These are phyloP conservation scores for Penicillium soppii DNA, from an alignment of 495 filamentous ascomycete genomes.

Conservation along the genomic window DNA sequence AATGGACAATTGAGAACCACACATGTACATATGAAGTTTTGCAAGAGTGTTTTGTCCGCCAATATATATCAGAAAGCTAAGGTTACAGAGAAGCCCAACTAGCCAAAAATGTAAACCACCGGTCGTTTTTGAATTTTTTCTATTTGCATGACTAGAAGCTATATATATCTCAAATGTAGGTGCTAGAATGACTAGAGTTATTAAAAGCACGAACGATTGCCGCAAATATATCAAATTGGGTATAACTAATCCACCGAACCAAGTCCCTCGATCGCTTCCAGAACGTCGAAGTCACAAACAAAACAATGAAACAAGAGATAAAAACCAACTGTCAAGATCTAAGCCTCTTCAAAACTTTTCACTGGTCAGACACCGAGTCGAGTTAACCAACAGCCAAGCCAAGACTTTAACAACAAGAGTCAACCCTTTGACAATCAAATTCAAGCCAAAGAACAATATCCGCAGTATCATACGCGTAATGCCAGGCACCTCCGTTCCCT, in stretches of 20 bases:
- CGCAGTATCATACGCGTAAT: constrained; percentile 32
- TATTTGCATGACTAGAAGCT: no score
- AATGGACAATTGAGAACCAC: no score
- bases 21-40: no score
- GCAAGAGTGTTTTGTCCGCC: no score
- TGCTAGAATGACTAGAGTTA: background rate
- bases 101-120: no score
- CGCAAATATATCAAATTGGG: constrained; percentile 8
- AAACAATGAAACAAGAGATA: background rate
- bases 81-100: no score
- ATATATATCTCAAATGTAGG: no score
- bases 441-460: constrained; percentile 38
- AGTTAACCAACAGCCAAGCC: constrained; percentile 40
- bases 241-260: background rate
- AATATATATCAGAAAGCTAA: no score
- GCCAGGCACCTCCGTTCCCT: constrained; percentile 41
- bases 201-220: background rate
- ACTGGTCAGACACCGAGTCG: constrained; percentile 39
- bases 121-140: no score
- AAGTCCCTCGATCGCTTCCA: background rate
- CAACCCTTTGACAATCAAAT: constrained; percentile 36
- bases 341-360: constrained; percentile 35
- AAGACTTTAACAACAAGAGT: constrained; percentile 37
- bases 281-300: background rate
- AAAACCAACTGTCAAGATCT: background rate